These are phyloP conservation scores for Hypoxylon crocopeplum DNA, from an alignment of 495 filamentous ascomycete genomes.

Conservation along the genomic window DNA sequence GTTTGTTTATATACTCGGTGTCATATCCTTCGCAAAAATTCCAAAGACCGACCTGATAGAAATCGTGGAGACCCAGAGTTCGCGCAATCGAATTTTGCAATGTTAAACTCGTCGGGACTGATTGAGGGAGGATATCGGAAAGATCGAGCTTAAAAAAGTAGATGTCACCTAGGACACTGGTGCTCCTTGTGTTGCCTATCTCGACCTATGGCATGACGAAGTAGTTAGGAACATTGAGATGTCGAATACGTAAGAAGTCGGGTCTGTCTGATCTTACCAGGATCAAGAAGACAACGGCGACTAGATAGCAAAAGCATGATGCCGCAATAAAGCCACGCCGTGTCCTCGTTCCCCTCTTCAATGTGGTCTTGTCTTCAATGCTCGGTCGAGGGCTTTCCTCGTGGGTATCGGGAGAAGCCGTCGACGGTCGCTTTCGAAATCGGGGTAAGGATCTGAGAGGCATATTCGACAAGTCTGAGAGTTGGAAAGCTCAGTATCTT, in stretches of 20 bases:
- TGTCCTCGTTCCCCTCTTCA: slow-evolving; percentile 63
- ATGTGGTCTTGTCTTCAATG: slow-evolving; percentile 15
- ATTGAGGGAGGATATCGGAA: slow-evolving; percentile 79
- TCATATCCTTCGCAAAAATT: slow-evolving; percentile 86
- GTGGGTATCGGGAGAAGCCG: slow-evolving; percentile 24
- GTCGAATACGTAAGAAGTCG: neutral
- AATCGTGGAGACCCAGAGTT: slow-evolving; percentile 87
- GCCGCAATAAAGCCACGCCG: slow-evolving; percentile 61
- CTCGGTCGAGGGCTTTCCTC: slow-evolving; percentile 19
- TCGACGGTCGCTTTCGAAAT: slow-evolving; percentile 25
- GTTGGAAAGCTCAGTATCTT: slow-evolving; percentile 4
- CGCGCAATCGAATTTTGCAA: slow-evolving; percentile 91
- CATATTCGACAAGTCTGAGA: slow-evolving; percentile 20
- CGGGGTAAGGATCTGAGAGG: slow-evolving; percentile 21
- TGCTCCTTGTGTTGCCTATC: slow-evolving; percentile 71
- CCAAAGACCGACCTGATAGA: slow-evolving; percentile 93
- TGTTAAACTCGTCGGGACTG: slow-evolving; percentile 70
- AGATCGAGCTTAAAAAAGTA: slow-evolving; percentile 87
- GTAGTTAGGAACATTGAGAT: slow-evolving; percentile 11
- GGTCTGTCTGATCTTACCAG: slow-evolving; percentile 64
- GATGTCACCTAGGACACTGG: slow-evolving; percentile 66
- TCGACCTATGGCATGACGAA: slow-evolving; percentile 53
- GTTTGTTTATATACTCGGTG: slow-evolving; percentile 47
- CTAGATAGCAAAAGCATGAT: slow-evolving; percentile 72
- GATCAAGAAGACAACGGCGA: slow-evolving; percentile 77